A percentile compares a stretch with the other conserved stretches of the same genome.
Conservation (phyloP, 202 grass and related monocot species). For the Schoenoplectus tabernaemontani region DNA sequence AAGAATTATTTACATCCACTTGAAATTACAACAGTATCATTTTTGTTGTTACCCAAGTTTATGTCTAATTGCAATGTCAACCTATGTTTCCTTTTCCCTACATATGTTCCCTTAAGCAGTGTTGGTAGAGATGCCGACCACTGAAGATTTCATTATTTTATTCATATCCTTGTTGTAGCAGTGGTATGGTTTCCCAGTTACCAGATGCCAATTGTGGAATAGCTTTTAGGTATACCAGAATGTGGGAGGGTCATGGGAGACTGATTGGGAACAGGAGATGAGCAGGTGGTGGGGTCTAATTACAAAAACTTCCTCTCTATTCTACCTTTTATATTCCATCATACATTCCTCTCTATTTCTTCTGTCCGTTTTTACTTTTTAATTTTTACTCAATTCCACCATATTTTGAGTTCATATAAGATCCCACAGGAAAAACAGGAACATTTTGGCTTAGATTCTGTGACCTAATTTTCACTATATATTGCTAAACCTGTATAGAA, state of each 20-base stretch:
- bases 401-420: too few species aligned
- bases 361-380: too few species aligned
- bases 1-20: neutral
- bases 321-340: too few species aligned
- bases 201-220: neutral
- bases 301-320: too few species aligned
- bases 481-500: neutral
- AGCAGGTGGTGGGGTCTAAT: too few species aligned
- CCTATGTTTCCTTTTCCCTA: neutral
- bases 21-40: neutral
- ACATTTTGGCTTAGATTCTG: neutral
- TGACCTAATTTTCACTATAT: neutral
- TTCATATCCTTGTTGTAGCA: neutral
- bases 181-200: neutral
- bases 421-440: neutral
- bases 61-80: neutral
- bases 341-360: too few species aligned
- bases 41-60: neutral
- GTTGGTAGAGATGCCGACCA: neutral
- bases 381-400: too few species aligned
- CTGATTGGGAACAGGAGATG: too few species aligned
- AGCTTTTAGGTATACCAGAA: neutral
- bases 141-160: neutral
- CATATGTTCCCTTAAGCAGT: neutral
- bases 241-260: neutral